These are phyloP conservation scores for Shiraia sp. DNA, from an alignment of 2,329 filamentous ascomycete genomes.

Conservation along the genomic window DNA sequence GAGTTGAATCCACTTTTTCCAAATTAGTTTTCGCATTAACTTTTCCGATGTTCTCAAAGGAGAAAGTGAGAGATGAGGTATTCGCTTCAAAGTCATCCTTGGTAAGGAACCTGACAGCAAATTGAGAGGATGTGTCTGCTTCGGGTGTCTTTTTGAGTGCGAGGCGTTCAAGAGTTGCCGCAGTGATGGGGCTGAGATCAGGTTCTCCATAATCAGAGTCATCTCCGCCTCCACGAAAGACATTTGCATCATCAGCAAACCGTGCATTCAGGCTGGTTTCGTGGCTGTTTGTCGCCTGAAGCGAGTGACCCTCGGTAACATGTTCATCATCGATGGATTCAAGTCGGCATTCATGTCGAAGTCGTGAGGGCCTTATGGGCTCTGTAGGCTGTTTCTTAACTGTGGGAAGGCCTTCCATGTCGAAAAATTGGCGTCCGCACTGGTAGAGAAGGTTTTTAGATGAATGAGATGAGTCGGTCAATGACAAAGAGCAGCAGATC, in stretches of 20 bases:
- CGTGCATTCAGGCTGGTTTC: conserved; percentile 24
- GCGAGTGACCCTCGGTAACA: not conserved
- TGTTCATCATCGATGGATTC: conserved; percentile 19
- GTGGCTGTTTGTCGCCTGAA: conserved; percentile 27
- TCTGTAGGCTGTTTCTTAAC: conserved; percentile 10
- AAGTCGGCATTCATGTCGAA: conserved; percentile 23
- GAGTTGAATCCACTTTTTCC: not conserved
- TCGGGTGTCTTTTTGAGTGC: conserved; percentile 2
- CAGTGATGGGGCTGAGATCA: conserved; percentile 4
- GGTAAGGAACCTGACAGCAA: not conserved
- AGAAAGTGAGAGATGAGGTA: conserved; percentile 1
- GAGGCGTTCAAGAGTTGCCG: conserved; percentile 5
- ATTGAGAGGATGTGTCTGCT: not conserved
- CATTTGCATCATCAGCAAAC: conserved; percentile 1
- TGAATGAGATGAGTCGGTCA: not conserved
- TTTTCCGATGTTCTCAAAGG: conserved; percentile 1
- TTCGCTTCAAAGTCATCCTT: not conserved
- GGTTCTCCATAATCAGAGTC: not conserved
- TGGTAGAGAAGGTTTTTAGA: too few relatives aligned
- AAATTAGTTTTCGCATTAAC: not conserved
- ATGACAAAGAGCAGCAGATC: too few relatives aligned
- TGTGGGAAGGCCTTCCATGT: conserved; percentile 16
- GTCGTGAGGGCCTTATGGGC: conserved; percentile 17
- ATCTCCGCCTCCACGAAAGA: not conserved
- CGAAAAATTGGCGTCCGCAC: not conserved